phyloP scores from a whole-genome alignment of 192 early-diverging fungal species.

The Rhizoclosmatium sp. region DNA sequence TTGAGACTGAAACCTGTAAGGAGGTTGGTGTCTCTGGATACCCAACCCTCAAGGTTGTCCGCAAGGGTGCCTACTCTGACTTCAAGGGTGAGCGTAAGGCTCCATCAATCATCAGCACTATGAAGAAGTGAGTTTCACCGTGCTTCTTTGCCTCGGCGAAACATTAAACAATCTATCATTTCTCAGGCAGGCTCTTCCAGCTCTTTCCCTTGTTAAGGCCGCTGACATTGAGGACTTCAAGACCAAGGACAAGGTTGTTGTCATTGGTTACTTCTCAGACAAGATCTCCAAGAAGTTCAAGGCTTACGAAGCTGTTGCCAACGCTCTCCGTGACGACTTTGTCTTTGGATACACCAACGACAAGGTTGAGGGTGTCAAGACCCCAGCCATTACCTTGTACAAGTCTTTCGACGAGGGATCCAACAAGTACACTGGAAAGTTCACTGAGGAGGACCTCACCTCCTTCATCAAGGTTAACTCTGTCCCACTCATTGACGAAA shows the following conservation, averaged over 20 bases:
- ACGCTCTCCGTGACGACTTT: constrained; percentile 84
- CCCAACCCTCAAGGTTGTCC: constrained; percentile 93
- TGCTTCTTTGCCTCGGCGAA: not conserved
- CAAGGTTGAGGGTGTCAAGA: constrained; percentile 56
- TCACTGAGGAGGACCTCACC: constrained; percentile 62
- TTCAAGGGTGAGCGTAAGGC: constrained; percentile 91
- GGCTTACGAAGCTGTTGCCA: constrained; percentile 73
- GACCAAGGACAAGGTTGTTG: constrained; percentile 85
- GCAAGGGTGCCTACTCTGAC: constrained; percentile 70
- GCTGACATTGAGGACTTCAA: constrained; percentile 80
- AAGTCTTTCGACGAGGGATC: constrained; percentile 93
- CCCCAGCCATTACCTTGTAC: constrained; percentile 81
- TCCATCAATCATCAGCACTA: constrained; percentile 87
- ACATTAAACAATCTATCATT: not conserved
- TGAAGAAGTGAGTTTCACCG: constrained; percentile 78
- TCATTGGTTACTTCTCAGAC: constrained; percentile 82
- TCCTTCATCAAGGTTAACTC: constrained; percentile 82
- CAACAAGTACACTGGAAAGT: constrained; percentile 68
- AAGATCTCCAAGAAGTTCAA: constrained; percentile 70
- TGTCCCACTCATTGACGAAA: constrained; percentile 88
- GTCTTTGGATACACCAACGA: constrained; percentile 83
- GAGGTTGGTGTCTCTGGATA: constrained; percentile 86
- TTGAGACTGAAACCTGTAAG: constrained; percentile 81
- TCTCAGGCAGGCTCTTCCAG: constrained; percentile 79
- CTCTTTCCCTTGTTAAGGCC: constrained; percentile 73